Evolutionary conservation across 2,329 filamentous ascomycete species (phyloP).

Genomic region (Fusarium duplospermum): DNA sequence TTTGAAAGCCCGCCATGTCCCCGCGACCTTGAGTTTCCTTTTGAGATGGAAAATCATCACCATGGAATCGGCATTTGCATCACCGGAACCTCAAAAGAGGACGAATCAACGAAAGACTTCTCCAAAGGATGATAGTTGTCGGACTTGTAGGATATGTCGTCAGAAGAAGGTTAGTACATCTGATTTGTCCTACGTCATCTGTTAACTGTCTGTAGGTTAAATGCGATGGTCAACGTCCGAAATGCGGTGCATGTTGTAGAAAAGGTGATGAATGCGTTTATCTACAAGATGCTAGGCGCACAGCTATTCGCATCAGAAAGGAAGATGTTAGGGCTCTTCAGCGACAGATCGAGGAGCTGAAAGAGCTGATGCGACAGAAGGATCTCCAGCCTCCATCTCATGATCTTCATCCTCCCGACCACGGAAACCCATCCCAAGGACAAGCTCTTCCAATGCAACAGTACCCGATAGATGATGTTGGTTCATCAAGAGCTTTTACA

Average conservation of each 20-base stretch:
- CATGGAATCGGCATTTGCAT: neutral
- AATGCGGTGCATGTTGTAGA: neutral
- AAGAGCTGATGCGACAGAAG: neutral
- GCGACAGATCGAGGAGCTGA: neutral
- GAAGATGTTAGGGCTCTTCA: slow-evolving; percentile 4
- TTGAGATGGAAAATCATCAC: neutral
- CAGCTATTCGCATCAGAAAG: neutral
- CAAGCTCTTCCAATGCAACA: neutral
- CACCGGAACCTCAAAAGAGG: neutral
- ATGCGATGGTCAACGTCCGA: neutral
- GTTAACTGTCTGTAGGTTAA: neutral
- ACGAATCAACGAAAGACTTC: neutral
- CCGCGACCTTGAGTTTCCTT: neutral
- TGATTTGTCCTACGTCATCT: neutral
- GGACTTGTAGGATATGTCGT: neutral
- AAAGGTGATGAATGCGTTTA: neutral
- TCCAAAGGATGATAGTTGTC: neutral
- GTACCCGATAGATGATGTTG: neutral
- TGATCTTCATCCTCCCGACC: neutral
- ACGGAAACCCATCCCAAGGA: neutral
- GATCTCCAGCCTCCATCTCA: neutral
- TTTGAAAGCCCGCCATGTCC: neutral
- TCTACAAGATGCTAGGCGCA: neutral
- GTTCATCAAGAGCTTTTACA: neutral
- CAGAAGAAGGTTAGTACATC: neutral